Evolutionary conservation across 2,329 filamentous ascomycete genomes (phyloP), one percentile per base, ranked within the genome.

Genomic region (Pseudopyricularia javanii): DNA sequence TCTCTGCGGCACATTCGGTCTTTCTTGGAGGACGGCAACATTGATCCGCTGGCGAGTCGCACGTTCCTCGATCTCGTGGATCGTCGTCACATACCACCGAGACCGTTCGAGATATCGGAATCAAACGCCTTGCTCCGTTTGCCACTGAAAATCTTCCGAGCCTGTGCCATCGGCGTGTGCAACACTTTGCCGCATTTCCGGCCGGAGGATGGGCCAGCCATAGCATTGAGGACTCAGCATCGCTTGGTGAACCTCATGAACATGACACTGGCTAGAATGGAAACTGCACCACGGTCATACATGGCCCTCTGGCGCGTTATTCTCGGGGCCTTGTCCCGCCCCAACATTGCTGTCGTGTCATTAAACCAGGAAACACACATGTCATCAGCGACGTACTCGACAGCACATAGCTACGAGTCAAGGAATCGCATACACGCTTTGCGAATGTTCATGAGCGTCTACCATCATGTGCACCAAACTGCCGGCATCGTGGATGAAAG

Each of bases 11-110:
- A 70, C 9, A 80, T 74, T 0, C 55, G 76, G 33, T 60, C 62
- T 22, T 82, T 80, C 62, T 64, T 85, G 17, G 59, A 59, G 7
- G 74, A 79, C 54, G 73, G 73, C 56, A 59, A 59, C 3, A 55
- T 70, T 7, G 55, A 62, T 17, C 49, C 35, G n/a, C 33, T 43
- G 1, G 55, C 56, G 26, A 30, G 59, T 9, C 28, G 33, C n/a
- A 57, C 53, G 20, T 56, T 56, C 43, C n/a, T 55, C n/a, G 54
- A 50, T 30, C 53, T 60, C 43, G 53, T 58, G 22, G 55, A 59
- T 34, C 26, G 20, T 8, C 47, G 47, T n/a, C n/a, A 28, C 3
- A 3, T 12, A 24, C 6, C 12, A 24, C 22, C 28, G 28, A 30
- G 14, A 15, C 40, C 7, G 8, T 26, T 24, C 8, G 22, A 45